Evolutionary conservation across 345 rosid genomes (phyloP).

Genomic region (Eucalyptus microcorys): DNA sequence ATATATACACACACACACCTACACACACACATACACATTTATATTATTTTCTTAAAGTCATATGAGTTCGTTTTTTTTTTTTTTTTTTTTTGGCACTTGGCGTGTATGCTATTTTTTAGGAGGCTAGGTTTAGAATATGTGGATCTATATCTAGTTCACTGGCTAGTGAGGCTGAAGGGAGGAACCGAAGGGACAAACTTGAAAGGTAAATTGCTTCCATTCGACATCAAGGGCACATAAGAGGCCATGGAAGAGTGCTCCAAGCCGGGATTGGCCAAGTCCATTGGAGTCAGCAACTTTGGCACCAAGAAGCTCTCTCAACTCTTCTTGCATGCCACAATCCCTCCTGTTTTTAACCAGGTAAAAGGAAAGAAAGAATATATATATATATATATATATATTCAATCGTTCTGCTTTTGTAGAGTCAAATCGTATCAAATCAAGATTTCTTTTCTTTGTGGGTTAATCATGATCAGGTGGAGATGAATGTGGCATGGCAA

Average conservation of each 20-base stretch:
- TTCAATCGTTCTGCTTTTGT: too few relatives aligned
- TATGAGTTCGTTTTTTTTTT: neutral
- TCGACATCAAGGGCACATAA: constrained; percentile 4
- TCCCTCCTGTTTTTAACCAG: constrained; percentile 2
- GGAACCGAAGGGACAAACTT: neutral
- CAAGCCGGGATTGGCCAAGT: constrained; percentile 4
- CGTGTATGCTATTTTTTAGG: constrained; percentile 3
- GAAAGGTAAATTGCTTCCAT: neutral
- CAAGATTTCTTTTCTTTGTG: neutral
- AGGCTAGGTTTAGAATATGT: constrained; percentile 16
- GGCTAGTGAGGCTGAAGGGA: constrained; percentile 11
- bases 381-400: too few relatives aligned
- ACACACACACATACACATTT: too few relatives aligned
- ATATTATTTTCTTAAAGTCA: neutral
- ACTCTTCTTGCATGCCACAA: neutral
- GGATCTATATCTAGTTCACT: constrained; percentile 26
- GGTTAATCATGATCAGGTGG: neutral
- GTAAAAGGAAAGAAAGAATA: neutral
- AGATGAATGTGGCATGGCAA: constrained; percentile 2
- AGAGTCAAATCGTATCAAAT: neutral
- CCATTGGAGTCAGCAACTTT: constrained; percentile 22
- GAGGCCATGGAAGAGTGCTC: constrained; percentile 19
- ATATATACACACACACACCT: fast-evolving
- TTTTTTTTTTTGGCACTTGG: neutral
- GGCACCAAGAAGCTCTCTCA: neutral